Evolutionary conservation across 1,284 basidiomycete species (phyloP).

Genomic region (Caloboletus inedulis): DNA sequence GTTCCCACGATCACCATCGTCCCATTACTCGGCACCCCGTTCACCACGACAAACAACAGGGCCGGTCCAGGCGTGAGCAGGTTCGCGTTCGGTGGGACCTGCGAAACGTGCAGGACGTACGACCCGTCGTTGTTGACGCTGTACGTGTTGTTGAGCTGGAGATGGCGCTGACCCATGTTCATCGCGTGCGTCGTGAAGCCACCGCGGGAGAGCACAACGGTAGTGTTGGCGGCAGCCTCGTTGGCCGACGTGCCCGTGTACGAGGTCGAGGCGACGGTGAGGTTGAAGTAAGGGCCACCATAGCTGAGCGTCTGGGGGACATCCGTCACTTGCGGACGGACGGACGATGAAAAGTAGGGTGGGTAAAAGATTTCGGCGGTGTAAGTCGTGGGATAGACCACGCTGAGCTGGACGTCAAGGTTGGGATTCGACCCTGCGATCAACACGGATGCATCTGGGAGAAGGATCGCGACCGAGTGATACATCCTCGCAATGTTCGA

Average conservation of each 20-base stretch:
- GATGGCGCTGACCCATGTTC: constrained; percentile 57
- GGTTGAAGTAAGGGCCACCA: constrained; percentile 73
- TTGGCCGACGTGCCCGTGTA: constrained; percentile 45
- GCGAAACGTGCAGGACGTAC: constrained; percentile 61
- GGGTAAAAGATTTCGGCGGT: constrained; percentile 85
- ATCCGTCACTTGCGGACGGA: constrained; percentile 69
- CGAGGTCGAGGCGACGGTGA: constrained; percentile 47
- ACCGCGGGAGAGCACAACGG: constrained; percentile 64
- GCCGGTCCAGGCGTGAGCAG: constrained; percentile 74
- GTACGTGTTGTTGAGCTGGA: constrained; percentile 52
- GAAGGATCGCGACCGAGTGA: constrained; percentile 81
- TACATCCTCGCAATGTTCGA: constrained; percentile 75
- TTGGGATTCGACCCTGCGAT: constrained; percentile 95
- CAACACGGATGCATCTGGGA: constrained; percentile 85
- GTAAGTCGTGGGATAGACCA: constrained; percentile 81
- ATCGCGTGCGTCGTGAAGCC: constrained; percentile 78
- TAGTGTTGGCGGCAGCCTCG: constrained; percentile 54
- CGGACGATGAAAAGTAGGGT: constrained; percentile 69
- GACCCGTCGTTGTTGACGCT: constrained; percentile 56
- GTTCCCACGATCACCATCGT: constrained; percentile 63
- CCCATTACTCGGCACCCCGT: constrained; percentile 70
- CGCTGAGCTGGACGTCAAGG: constrained; percentile 69
- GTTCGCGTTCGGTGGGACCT: constrained; percentile 68
- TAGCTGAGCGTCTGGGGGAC: constrained; percentile 77
- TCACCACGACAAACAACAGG: constrained; percentile 65